Conservation (phyloP, 805 yeast genomes). For the Sugiyamaella lignohabitans region DNA sequence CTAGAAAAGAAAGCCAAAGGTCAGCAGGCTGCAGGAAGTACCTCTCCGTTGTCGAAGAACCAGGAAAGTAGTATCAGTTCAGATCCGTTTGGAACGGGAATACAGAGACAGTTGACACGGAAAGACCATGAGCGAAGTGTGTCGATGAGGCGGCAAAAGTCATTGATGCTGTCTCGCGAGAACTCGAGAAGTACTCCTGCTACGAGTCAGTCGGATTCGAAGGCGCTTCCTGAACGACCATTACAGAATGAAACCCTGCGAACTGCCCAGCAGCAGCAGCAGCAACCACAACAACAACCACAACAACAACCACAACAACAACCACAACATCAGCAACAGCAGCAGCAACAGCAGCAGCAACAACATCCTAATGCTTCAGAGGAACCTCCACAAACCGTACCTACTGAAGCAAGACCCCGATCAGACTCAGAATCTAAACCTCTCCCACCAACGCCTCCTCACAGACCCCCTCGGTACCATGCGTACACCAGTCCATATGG, state of each 20-base stretch:
- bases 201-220: neutral
- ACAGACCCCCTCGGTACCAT: neutral
- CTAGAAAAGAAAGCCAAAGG: neutral
- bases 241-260: too few species aligned
- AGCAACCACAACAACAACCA: too few species aligned
- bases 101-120: constrained; percentile 18
- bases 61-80: too few species aligned
- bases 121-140: constrained; percentile 22
- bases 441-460: neutral
- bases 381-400: constrained; percentile 1
- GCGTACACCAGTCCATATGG: too few species aligned
- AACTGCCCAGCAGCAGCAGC: too few species aligned
- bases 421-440: neutral
- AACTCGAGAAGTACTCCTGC: neutral
- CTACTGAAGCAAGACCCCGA: neutral
- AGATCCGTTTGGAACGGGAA: too few species aligned
- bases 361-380: too few species aligned
- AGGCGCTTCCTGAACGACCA: neutral
- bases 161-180: constrained; percentile 4
- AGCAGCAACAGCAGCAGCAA: too few species aligned
- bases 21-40: neutral
- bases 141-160: constrained; percentile 15
- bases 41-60: neutral
- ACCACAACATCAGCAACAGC: too few species aligned
- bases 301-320: too few species aligned